Conservation (phyloP, 176 grass and related monocot species). For the maize (Zea mays) region DNA sequence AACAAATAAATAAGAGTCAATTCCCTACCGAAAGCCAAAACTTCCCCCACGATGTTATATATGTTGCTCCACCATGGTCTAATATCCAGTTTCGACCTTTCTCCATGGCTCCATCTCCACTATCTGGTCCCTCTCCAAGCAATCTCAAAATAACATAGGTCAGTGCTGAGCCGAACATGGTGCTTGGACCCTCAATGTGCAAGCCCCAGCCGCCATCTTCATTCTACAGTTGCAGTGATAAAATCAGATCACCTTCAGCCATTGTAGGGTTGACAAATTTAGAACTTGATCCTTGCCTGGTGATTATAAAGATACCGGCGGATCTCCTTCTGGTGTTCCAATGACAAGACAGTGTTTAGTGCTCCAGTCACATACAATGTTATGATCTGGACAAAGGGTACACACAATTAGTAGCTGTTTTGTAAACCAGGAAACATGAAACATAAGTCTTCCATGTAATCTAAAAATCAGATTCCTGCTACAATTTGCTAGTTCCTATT, state of each 20-base stretch:
- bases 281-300: constrained; percentile 51
- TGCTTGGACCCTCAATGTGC: constrained; percentile 87
- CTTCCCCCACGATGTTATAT: constrained; percentile 94
- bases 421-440: background rate
- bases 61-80: constrained; percentile 79
- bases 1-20: constrained; percentile 7
- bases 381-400: constrained; percentile 62
- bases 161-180: constrained; percentile 90
- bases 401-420: constrained; percentile 26
- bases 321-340: constrained; percentile 80
- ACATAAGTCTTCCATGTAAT: background rate
- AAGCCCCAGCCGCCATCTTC: constrained; percentile 94
- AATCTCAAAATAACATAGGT: constrained; percentile 87
- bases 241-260: constrained; percentile 25
- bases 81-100: constrained; percentile 87
- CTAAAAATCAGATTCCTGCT: background rate
- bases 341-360: constrained; percentile 63
- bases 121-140: constrained; percentile 70
- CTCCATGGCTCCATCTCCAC: constrained; percentile 79
- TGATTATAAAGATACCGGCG: constrained; percentile 90
- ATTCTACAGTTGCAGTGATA: constrained; percentile 57
- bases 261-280: constrained; percentile 7
- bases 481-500: background rate
- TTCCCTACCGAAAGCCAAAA: constrained; percentile 82
- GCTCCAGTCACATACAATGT: constrained; percentile 62